Conservation (phyloP, 2,329 filamentous ascomycete genomes). For the Pestalotiopsis sp. region DNA sequence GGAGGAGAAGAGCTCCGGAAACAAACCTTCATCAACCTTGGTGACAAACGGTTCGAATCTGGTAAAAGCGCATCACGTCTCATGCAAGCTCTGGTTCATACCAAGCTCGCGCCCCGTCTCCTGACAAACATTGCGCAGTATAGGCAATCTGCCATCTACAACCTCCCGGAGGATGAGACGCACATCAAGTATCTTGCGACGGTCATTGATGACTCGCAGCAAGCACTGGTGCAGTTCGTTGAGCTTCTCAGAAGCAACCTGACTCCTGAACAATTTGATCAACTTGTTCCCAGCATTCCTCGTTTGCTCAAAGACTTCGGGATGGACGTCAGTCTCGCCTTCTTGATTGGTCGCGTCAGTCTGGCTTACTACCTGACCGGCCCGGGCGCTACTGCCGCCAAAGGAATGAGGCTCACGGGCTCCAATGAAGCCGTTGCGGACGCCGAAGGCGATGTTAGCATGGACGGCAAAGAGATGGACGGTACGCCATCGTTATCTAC, state of each 20-base stretch:
- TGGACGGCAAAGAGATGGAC: slow-evolving; percentile 39
- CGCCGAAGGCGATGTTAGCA: slow-evolving; percentile 58
- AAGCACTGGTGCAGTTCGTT: slow-evolving; percentile 82
- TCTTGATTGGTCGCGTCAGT: slow-evolving; percentile 77
- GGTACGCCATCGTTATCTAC: slow-evolving; percentile 17
- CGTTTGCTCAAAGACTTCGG: slow-evolving; percentile 77
- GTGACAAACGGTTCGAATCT: slow-evolving; percentile 79
- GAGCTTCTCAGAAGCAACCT: slow-evolving; percentile 85
- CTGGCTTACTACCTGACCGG: slow-evolving; percentile 64
- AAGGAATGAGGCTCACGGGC: slow-evolving; percentile 25
- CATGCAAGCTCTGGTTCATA: slow-evolving; percentile 75
- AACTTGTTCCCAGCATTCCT: slow-evolving; percentile 72
- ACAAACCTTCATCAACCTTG: slow-evolving; percentile 76
- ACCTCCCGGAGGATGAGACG: slow-evolving; percentile 67
- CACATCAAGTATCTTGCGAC: slow-evolving; percentile 89
- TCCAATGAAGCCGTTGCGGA: slow-evolving; percentile 36
- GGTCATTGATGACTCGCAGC: slow-evolving; percentile 86
- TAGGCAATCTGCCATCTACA: slow-evolving; percentile 81
- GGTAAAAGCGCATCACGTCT: slow-evolving; percentile 75
- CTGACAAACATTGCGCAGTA: slow-evolving; percentile 92
- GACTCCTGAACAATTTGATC: slow-evolving; percentile 73
- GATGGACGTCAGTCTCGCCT: slow-evolving; percentile 78
- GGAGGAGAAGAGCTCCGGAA: slow-evolving; percentile 78
- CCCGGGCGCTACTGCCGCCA: slow-evolving; percentile 33
- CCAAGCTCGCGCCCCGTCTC: slow-evolving; percentile 75